Conservation (phyloP, 148 eudicot species). For the Vaccinium macrocarpon region DNA sequence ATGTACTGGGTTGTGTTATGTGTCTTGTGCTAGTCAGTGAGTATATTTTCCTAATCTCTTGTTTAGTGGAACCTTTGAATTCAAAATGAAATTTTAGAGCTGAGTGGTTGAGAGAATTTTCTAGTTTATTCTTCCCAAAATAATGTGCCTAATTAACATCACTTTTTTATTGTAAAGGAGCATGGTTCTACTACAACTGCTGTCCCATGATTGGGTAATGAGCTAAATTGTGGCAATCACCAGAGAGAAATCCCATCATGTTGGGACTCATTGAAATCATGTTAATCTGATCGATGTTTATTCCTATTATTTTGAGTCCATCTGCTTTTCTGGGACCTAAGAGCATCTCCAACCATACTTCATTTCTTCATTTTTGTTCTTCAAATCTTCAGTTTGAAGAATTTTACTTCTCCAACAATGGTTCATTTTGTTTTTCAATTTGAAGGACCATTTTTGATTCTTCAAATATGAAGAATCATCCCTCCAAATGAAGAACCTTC, state of each 20-base stretch:
- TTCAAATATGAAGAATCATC: too few relatives aligned
- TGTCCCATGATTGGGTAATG: background rate
- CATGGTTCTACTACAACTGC: background rate
- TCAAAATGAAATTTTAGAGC: too few relatives aligned
- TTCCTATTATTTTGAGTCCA: background rate
- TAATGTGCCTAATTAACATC: background rate
- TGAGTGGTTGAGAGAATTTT: background rate
- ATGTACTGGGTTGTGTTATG: background rate
- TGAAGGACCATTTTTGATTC: too few relatives aligned
- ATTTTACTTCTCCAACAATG: too few relatives aligned
- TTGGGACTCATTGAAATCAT: background rate
- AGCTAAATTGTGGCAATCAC: background rate
- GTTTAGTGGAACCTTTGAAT: background rate
- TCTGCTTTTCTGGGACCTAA: background rate
- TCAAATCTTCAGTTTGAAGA: too few relatives aligned
- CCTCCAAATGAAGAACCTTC: too few relatives aligned
- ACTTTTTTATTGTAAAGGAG: conserved; percentile 4
- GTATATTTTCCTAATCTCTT: background rate
- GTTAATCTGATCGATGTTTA: too few relatives aligned
- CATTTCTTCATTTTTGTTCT: too few relatives aligned
- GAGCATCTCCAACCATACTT: too few relatives aligned
- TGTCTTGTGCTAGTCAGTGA: background rate
- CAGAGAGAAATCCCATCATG: background rate
- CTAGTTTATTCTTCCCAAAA: background rate
- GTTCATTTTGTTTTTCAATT: too few relatives aligned